These are phyloP conservation scores for Xylaria sp. DNA, from an alignment of 2,329 filamentous ascomycete species.

Conservation along the genomic window DNA sequence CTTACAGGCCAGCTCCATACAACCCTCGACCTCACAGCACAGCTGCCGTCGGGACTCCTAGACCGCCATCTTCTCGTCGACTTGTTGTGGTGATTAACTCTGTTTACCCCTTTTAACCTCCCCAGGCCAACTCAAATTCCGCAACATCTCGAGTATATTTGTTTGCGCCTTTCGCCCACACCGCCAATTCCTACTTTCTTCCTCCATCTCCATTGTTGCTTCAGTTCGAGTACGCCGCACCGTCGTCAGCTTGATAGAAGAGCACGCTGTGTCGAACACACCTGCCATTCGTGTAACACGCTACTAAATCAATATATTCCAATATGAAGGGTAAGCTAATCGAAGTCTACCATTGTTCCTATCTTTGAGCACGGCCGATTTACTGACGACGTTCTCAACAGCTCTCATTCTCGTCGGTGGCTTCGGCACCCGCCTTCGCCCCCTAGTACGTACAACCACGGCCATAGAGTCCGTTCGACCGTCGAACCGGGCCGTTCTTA, in stretches of 20 bases:
- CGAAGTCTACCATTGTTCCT: conserved; percentile 16
- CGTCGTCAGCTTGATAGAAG: background rate
- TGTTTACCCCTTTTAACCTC: conserved; percentile 3
- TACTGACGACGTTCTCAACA: conserved; percentile 47
- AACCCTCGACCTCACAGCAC: background rate
- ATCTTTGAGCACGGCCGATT: background rate
- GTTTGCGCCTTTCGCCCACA: background rate
- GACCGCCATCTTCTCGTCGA: background rate
- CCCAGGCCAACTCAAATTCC: conserved; percentile 3
- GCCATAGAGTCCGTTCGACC: conserved; percentile 10
- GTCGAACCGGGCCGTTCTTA: background rate
- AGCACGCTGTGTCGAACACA: background rate
- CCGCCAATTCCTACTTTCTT: background rate
- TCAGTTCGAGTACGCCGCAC: background rate
- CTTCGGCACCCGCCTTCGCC: conserved; percentile 96
- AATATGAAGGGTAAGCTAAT: conserved; percentile 49
- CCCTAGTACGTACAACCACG: conserved; percentile 70
- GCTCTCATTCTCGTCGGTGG: conserved; percentile 98
- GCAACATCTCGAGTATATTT: background rate
- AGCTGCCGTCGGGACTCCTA: background rate
- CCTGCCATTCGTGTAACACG: conserved; percentile 3
- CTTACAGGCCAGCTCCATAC: background rate
- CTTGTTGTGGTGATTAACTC: conserved; percentile 4
- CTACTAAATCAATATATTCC: conserved; percentile 17
- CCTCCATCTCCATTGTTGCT: background rate